Evolutionary conservation across 495 filamentous ascomycete genomes (phyloP), one percentile per base, ranked within the genome.

Genomic region (Bombardia bombarda): DNA sequence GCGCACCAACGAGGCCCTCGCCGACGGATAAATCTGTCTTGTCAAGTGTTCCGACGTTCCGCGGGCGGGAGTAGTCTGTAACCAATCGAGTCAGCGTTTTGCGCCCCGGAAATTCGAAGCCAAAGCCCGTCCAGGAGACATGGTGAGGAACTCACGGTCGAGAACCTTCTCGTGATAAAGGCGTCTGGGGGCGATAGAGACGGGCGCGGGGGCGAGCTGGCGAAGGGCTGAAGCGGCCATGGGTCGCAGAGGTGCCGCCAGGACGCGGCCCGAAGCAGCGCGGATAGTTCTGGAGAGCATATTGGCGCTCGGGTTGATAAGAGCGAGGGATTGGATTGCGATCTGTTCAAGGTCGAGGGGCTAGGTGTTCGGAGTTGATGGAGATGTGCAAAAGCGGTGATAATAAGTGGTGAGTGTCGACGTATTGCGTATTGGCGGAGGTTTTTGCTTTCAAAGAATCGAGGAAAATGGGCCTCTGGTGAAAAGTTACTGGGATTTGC

Each of bases 1-100:
- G 90, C n/a, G 92, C 92, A 42, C 92, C 92, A 36, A 98, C 93
- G 33, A 99, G 82, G 4, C 93, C 93, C 5, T 93, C 96, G 46
- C 92, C 93, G n/a, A 99, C 90, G 44, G 92, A 86, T 34, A 66
- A 62, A 55, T 90, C 86, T 41, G 77, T 79, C 70, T 94, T 94
- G 55, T 80, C 68, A 75, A 99, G 82, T 37, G 86, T 89, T 25
- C 93, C 93, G 47, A 97, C 92, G 65, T 97, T 96, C 34, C 90
- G 84, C 32, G 90, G 90, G 51, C 80, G 80, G 57, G 79, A 84
- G 71, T 97, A 97, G 73, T 97, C 92, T 57, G 49, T 14, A 8
- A 22, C 14, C 17, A 3, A 4, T 7, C 1, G 24, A 26, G 38
- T 51, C 12, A 48, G 40, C 34, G 45, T 46, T 10, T 36, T 34